These are phyloP conservation scores for Symbiodinium pilosum DNA, from an alignment of 73 alveolate genomes.

Conservation along the genomic window DNA sequence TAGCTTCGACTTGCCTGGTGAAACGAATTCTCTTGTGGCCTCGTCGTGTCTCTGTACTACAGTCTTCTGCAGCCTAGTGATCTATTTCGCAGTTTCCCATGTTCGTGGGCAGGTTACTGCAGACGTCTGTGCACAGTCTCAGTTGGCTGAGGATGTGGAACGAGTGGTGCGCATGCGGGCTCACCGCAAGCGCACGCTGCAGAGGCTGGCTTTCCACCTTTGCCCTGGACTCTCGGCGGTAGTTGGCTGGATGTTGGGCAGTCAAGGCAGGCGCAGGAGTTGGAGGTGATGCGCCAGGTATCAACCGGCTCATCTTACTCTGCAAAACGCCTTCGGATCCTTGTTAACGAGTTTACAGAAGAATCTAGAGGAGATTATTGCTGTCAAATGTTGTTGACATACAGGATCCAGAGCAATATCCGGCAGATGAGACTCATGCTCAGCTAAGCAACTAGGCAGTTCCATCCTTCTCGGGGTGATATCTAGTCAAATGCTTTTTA, in stretches of 20 bases:
- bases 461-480: too few species aligned
- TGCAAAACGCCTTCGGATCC: neutral
- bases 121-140: neutral
- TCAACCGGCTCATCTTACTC: neutral
- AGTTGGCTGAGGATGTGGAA: neutral
- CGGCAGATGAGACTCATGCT: too few species aligned
- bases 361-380: too few species aligned
- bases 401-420: too few species aligned
- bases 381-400: too few species aligned
- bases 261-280: neutral
- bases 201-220: slow-evolving; percentile 49
- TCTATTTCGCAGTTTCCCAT: neutral
- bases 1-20: too few species aligned
- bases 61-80: neutral
- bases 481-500: too few species aligned
- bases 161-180: slow-evolving; percentile 61
- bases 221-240: slow-evolving; percentile 32
- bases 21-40: too few species aligned
- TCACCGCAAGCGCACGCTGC: slow-evolving; percentile 91
- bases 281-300: neutral
- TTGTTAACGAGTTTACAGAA: too few species aligned
- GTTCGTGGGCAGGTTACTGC: neutral
- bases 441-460: too few species aligned
- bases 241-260: neutral
- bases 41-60: neutral